Evolutionary conservation across 1,284 basidiomycete genomes (phyloP).

Genomic region (Moesziomyces sp.): DNA sequence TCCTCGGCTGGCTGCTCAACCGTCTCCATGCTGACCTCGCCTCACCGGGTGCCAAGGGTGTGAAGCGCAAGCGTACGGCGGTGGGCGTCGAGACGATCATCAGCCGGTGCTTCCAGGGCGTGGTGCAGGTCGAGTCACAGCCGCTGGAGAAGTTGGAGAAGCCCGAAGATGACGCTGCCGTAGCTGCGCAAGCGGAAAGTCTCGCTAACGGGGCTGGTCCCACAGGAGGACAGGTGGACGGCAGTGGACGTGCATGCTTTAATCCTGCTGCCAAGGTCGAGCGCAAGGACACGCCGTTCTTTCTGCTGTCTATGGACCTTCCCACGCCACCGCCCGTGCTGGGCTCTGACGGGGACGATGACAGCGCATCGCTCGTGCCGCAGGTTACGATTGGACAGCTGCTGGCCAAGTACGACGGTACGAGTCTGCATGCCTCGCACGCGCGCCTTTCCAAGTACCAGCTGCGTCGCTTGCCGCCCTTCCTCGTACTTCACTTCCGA

Average conservation of each 20-base stretch:
- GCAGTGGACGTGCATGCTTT: conserved; percentile 53
- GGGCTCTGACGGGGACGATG: conserved; percentile 87
- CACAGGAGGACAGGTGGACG: conserved; percentile 54
- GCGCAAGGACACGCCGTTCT: conserved; percentile 85
- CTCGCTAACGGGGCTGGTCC: not conserved
- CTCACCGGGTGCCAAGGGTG: conserved; percentile 72
- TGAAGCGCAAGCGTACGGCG: conserved; percentile 36
- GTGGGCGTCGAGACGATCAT: conserved; percentile 72
- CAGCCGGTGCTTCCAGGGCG: conserved; percentile 92
- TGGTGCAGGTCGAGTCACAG: conserved; percentile 90
- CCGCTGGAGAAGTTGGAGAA: conserved; percentile 15
- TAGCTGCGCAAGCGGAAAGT: conserved; percentile 10
- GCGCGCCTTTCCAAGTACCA: conserved; percentile 77
- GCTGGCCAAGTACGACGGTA: conserved; percentile 94
- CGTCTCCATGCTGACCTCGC: conserved; percentile 86
- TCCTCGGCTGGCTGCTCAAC: conserved; percentile 95
- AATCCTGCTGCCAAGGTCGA: conserved; percentile 76
- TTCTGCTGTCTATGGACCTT: conserved; percentile 93
- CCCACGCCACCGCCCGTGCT: conserved; percentile 91
- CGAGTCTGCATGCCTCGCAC: conserved; percentile 53
- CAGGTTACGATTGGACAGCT: conserved; percentile 92
- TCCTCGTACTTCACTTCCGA: conserved; percentile 94
- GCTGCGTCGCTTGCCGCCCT: conserved; percentile 85
- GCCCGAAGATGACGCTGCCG: not conserved
- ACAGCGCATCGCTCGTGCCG: conserved; percentile 78